phyloP scores from a whole-genome alignment of 345 rosid species.

The Eucalyptus sp. region DNA sequence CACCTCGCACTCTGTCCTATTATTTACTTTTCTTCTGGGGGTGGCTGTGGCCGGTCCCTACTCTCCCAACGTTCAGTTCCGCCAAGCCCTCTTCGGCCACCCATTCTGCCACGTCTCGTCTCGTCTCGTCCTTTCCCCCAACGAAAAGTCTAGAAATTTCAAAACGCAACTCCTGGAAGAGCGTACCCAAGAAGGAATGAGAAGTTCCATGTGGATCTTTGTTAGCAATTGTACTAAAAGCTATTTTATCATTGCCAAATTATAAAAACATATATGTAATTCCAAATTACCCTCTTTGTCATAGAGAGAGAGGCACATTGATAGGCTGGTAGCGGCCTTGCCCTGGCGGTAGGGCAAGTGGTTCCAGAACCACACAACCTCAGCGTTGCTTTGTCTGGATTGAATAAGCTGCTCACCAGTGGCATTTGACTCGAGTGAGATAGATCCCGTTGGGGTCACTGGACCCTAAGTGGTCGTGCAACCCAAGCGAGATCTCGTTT shows the following conservation, averaged over 20 bases:
- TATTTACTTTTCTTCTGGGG: neutral
- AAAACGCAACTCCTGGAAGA: neutral
- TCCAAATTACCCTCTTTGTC: neutral
- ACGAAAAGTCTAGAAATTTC: neutral
- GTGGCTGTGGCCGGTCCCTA: neutral
- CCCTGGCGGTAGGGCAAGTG: neutral
- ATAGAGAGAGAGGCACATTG: neutral
- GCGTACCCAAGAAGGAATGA: neutral
- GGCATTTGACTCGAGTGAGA: neutral
- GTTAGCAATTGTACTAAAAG: neutral
- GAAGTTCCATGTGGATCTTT: neutral
- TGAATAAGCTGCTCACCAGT: neutral
- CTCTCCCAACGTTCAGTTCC: neutral
- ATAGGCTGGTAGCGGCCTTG: rapidly evolving
- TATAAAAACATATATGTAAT: neutral
- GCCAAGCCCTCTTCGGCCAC: neutral
- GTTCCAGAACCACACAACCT: neutral
- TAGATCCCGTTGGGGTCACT: neutral
- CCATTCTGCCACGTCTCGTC: neutral
- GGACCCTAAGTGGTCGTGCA: neutral
- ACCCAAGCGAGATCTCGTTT: neutral
- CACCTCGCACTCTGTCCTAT: neutral
- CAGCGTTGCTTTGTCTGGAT: neutral
- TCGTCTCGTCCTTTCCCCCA: neutral
- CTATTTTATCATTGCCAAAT: neutral